Evolutionary conservation across 352 stramenopile species (phyloP).

Genomic region (Globisporangium heterothallicum): DNA sequence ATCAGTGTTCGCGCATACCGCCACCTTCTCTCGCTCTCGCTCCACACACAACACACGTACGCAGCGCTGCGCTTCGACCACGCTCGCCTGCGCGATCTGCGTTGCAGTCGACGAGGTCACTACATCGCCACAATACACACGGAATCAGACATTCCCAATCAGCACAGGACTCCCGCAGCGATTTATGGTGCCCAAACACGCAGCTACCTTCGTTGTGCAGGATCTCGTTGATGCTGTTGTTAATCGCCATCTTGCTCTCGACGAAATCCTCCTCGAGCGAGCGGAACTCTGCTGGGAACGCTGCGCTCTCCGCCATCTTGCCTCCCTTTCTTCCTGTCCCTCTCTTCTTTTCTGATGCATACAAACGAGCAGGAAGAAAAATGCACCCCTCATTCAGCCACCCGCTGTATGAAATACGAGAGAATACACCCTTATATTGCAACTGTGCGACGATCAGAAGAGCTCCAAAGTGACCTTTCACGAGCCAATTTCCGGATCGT

Average conservation of each 20-base stretch:
- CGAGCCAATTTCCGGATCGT: too few relatives aligned
- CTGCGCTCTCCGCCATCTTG: conserved; percentile 22
- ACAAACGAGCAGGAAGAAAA: background rate
- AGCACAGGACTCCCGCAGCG: too few relatives aligned
- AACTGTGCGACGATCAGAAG: too few relatives aligned
- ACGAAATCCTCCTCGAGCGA: conserved; percentile 78
- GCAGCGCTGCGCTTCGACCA: conserved; percentile 71
- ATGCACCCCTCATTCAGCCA: background rate
- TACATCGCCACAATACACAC: conserved; percentile 8
- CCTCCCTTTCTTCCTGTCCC: background rate
- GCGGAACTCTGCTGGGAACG: conserved; percentile 53
- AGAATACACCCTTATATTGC: too few relatives aligned
- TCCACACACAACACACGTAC: conserved; percentile 20
- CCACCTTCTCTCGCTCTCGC: background rate
- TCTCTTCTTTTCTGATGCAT: background rate
- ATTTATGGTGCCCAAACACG: background rate
- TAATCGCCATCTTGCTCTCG: conserved; percentile 77
- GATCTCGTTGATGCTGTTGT: conserved; percentile 71
- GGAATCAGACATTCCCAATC: too few relatives aligned
- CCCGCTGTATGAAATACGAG: background rate
- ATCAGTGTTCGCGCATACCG: background rate
- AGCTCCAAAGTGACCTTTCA: conserved; percentile 2
- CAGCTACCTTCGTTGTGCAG: conserved; percentile 34
- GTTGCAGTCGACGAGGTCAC: conserved; percentile 31
- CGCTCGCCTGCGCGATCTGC: conserved; percentile 49